Evolutionary conservation across 2,329 filamentous ascomycete genomes (phyloP), one percentile per base, ranked within the genome.

Genomic region (Aureobasidium uvarum): DNA sequence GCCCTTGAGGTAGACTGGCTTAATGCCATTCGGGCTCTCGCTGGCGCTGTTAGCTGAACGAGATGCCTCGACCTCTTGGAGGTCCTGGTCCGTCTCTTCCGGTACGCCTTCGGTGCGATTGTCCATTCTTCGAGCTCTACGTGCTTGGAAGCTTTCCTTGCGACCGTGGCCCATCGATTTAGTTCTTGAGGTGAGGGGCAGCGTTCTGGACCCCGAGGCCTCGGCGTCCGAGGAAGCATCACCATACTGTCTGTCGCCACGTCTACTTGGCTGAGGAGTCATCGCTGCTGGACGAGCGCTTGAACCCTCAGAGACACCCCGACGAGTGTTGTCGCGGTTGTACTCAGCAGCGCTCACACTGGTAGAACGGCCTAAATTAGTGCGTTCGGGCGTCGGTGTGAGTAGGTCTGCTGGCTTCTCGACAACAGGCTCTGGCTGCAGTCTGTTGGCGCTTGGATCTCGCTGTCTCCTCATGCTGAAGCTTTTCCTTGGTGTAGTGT

Each of bases 1-100:
- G 5, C 95, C 95, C 77, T 98, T 99, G 66, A 99, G 85, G 76
- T 90, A 98, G 3, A 98, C 95, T 0, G 95, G 95, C 76, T 96
- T 97, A 62, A 94, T 88, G 67, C 94, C 85, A 70, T 96, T 92
- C 5, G 89, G 87, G 70, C 85, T 87, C 67, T 86, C 84, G 59
- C 79, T 77, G 43, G 71, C 71, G 28, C 79, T 76, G 28, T 74
- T 71, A 28, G 48, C 36, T n/a, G 60, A 43, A 36, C 36, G 46
- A 41, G 64, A 67, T 14, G 77, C 77, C 58, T 79, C 81, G 1
- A 81, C 79, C n/a, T 79, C 81, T 20, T 84, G 85, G 31, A 91
- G 79, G 66, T 97, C 92, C 56, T 88, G 85, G 73, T 96, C 92
- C 0, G 92, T 96, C 78, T 97, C 95, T 75, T 98, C 94, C 0